Conservation (phyloP, 2,329 filamentous ascomycete genomes). For the Fusarium udum region DNA sequence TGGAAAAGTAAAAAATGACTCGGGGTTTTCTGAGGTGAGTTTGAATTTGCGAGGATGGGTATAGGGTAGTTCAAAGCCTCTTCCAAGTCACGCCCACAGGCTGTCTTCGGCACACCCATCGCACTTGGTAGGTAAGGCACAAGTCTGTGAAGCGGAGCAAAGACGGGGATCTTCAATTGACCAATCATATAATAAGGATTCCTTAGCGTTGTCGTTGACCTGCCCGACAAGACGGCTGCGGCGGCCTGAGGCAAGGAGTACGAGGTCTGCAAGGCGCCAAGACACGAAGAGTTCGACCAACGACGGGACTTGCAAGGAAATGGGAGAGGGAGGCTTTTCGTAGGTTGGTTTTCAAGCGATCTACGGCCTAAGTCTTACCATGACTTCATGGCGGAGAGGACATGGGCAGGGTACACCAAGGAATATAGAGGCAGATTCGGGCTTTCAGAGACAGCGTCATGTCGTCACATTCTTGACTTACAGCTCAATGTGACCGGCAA, state of each 20-base stretch:
- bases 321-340: constrained; percentile 13
- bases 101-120: not conserved
- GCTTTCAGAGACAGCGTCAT: not conserved
- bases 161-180: not conserved
- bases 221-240: not conserved
- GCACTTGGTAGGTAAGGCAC: constrained; percentile 33
- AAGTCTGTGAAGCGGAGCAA: constrained; percentile 18
- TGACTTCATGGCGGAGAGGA: constrained; percentile 34
- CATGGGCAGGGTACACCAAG: constrained; percentile 1
- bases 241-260: constrained; percentile 26
- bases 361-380: constrained; percentile 13
- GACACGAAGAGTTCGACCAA: constrained; percentile 15
- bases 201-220: not conserved
- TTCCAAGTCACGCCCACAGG: not conserved
- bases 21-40: not conserved
- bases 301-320: constrained; percentile 33
- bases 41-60: not conserved
- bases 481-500: not conserved
- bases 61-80: constrained; percentile 25
- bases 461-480: not conserved
- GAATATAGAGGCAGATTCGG: not conserved
- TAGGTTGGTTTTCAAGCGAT: constrained; percentile 19
- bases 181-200: constrained; percentile 27
- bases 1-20: constrained; percentile 22
- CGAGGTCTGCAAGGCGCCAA: constrained; percentile 10